A percentile compares a stretch with the other conserved stretches of the same genome.
These are phyloP conservation scores for Aspergillus sp. DNA, from an alignment of 2,329 filamentous ascomycete species.

Conservation along the genomic window DNA sequence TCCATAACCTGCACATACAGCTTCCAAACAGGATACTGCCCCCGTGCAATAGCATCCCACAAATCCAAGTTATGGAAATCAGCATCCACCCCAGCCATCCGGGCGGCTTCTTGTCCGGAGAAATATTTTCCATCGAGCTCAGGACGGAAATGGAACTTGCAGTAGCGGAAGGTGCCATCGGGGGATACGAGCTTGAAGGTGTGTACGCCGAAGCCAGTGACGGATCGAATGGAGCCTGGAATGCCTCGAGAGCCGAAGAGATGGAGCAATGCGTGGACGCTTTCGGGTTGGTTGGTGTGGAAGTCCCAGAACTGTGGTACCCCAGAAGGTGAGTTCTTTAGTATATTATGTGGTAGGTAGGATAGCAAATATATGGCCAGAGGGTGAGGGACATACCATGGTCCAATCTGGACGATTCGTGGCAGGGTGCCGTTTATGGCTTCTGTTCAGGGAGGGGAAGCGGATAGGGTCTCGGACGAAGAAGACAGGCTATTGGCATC, in stretches of 20 bases:
- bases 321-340: too few relatives aligned
- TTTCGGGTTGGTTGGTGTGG: constrained; percentile 58
- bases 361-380: not conserved
- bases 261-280: constrained; percentile 62
- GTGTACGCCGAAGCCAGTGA: constrained; percentile 55
- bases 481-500: not conserved
- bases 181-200: constrained; percentile 34
- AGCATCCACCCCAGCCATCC: constrained; percentile 56
- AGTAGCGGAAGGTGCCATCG: constrained; percentile 59
- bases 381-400: not conserved
- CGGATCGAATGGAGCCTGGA: constrained; percentile 39
- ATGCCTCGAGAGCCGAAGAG: constrained; percentile 64
- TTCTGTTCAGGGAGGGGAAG: not conserved
- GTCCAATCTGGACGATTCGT: not conserved
- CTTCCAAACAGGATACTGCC: constrained; percentile 61
- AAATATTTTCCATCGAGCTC: constrained; percentile 58
- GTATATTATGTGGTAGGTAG: not conserved
- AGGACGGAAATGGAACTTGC: constrained; percentile 62
- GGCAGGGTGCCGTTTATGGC: not conserved
- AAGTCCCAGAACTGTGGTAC: constrained; percentile 60
- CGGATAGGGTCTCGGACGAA: not conserved
- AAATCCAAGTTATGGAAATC: constrained; percentile 63
- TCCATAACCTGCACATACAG: constrained; percentile 58
- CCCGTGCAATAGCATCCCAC: constrained; percentile 60
- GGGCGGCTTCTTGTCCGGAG: constrained; percentile 51